phyloP scores from a whole-genome alignment of 768 basidiomycete species.

The Mycena leptocephala region DNA sequence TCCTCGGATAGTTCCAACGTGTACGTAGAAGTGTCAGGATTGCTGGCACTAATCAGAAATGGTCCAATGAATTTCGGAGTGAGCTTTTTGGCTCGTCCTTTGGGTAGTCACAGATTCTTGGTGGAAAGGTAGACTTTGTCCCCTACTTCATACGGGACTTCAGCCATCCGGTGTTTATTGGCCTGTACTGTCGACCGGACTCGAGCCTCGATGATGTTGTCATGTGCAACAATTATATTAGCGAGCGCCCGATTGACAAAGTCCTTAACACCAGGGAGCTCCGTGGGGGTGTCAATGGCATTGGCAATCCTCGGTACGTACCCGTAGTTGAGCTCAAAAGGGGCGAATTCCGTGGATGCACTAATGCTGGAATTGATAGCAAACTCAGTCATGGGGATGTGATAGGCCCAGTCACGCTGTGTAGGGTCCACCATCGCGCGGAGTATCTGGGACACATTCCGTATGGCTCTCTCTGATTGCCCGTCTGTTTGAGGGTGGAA shows the following conservation, averaged over 20 bases:
- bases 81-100: conserved; percentile 51
- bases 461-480: conserved; percentile 45
- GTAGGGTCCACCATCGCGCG: conserved; percentile 37
- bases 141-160: conserved; percentile 40
- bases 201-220: conserved; percentile 53
- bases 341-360: conserved; percentile 53
- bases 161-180: conserved; percentile 39
- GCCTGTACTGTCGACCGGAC: conserved; percentile 47
- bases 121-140: conserved; percentile 26
- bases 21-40: conserved; percentile 45
- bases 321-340: conserved; percentile 48
- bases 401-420: conserved; percentile 51
- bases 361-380: too few relatives aligned
- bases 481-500: conserved; percentile 63
- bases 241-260: conserved; percentile 44
- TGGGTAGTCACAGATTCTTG: conserved; percentile 47
- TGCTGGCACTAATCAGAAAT: conserved; percentile 41
- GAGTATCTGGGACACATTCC: conserved; percentile 51
- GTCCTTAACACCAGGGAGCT: conserved; percentile 39
- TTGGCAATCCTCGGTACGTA: not conserved
- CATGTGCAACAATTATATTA: conserved; percentile 50
- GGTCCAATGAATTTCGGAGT: conserved; percentile 58
- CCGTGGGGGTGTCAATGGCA: not conserved
- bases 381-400: conserved; percentile 52
- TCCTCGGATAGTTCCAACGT: conserved; percentile 44